Evolutionary conservation across 805 yeast genomes (phyloP).

Genomic region (Candida vartiovaarae): DNA sequence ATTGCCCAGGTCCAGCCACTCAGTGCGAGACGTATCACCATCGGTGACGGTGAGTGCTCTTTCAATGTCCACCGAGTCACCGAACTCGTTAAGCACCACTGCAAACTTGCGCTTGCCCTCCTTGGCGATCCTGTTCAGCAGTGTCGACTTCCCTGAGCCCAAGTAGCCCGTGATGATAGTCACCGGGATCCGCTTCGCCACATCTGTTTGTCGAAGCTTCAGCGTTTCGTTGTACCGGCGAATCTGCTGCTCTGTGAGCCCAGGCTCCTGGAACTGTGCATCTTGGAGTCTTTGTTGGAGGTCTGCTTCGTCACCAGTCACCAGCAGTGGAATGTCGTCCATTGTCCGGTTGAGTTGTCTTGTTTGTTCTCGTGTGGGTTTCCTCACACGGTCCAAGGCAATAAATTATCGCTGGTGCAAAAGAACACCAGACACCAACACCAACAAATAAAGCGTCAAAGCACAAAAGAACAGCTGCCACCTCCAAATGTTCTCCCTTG

Average conservation of each 20-base stretch:
- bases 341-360: too few species aligned
- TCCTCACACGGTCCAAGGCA: too few species aligned
- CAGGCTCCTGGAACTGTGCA: constrained; percentile 12
- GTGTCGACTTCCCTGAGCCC: constrained; percentile 91
- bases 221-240: constrained; percentile 13
- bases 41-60: constrained; percentile 67
- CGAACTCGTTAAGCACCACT: constrained; percentile 86
- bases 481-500: constrained; percentile 18
- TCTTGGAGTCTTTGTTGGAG: constrained; percentile 11
- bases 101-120: constrained; percentile 74
- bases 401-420: too few species aligned
- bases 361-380: too few species aligned
- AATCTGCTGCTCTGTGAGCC: constrained; percentile 13
- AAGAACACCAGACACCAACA: too few species aligned
- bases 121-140: constrained; percentile 66
- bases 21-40: constrained; percentile 56
- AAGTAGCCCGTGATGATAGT: constrained; percentile 92
- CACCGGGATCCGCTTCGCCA: constrained; percentile 60
- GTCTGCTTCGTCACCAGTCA: constrained; percentile 21
- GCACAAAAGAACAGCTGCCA: neutral
- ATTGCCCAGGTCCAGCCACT: constrained; percentile 94
- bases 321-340: constrained; percentile 20
- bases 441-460: too few species aligned
- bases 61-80: constrained; percentile 86
- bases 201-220: constrained; percentile 5